These are phyloP conservation scores for Dillenia turbinata DNA, from an alignment of 164 flowering plant genomes.

Conservation along the genomic window DNA sequence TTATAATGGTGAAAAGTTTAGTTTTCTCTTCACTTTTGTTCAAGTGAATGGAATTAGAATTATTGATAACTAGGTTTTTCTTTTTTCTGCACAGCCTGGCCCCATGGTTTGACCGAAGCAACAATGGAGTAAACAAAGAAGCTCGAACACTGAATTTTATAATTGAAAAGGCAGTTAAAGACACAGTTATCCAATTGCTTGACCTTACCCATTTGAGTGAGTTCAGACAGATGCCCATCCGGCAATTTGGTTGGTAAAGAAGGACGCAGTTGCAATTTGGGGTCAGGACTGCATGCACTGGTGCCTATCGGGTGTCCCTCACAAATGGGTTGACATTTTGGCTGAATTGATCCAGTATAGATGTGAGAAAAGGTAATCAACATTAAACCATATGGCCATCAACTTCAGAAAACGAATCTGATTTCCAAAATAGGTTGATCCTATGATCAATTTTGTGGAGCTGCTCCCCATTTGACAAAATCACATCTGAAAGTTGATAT, in stretches of 20 bases:
- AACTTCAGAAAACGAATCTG: no score
- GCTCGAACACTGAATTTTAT: conserved; percentile 64
- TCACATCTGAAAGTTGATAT: no score
- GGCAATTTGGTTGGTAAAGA: conserved; percentile 88
- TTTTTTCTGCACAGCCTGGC: conserved; percentile 70
- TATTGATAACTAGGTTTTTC: neutral
- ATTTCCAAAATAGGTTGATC: no score
- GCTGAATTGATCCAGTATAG: conserved; percentile 36
- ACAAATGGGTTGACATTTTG: conserved; percentile 91
- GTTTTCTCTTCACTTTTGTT: no score
- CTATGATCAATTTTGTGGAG: no score
- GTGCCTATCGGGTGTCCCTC: conserved; percentile 98
- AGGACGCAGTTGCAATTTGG: conserved; percentile 88
- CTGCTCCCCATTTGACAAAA: no score
- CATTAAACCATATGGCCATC: no score
- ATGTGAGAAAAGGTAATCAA: conserved; percentile 26
- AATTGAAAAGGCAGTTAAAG: conserved; percentile 49
- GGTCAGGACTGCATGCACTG: conserved; percentile 99
- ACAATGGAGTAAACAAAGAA: conserved; percentile 84
- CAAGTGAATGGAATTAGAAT: no score
- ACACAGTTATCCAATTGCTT: conserved; percentile 51
- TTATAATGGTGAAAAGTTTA: no score
- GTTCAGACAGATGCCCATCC: conserved; percentile 97
- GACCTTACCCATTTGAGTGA: conserved; percentile 86
- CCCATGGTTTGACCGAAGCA: conserved; percentile 85